These are phyloP conservation scores for Microsporum canis DNA, from an alignment of 2,329 filamentous ascomycete species.

Conservation along the genomic window DNA sequence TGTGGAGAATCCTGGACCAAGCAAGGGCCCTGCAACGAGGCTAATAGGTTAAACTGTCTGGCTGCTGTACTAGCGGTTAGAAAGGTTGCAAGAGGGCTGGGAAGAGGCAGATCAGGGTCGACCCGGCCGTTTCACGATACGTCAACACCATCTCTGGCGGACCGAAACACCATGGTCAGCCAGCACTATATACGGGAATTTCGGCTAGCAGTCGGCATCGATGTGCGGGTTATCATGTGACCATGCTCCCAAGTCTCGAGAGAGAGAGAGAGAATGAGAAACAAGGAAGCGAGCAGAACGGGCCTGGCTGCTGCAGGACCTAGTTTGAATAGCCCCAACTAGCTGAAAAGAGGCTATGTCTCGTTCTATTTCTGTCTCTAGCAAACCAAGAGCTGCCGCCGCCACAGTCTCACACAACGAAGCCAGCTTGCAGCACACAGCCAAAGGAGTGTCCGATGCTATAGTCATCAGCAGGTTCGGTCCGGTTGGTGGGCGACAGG, in stretches of 20 bases:
- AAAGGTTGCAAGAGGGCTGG: conserved; percentile 1
- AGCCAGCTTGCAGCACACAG: background rate
- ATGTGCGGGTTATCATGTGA: conserved; percentile 4
- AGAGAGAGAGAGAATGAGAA: background rate
- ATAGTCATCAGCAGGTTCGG: background rate
- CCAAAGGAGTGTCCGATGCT: background rate
- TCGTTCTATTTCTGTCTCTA: background rate
- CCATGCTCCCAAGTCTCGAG: background rate
- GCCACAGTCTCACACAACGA: background rate
- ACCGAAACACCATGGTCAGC: background rate
- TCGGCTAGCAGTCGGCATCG: conserved; percentile 2
- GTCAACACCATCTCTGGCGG: background rate
- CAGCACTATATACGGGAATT: background rate
- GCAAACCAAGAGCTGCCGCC: background rate
- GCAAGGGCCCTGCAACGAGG: conserved; percentile 4
- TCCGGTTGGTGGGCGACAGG: background rate
- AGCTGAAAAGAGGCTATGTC: background rate
- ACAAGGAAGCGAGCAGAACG: background rate
- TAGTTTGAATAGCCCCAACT: background rate
- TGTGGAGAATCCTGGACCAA: conserved; percentile 2
- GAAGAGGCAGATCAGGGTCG: conserved; percentile 3
- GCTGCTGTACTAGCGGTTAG: conserved; percentile 1
- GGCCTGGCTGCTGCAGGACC: background rate
- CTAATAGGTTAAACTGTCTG: background rate
- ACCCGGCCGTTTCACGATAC: conserved; percentile 5